Evolutionary conservation across 345 rosid species (phyloP), one percentile per base, ranked within the genome.

Genomic region (Diplotaxis tenuifolia): DNA sequence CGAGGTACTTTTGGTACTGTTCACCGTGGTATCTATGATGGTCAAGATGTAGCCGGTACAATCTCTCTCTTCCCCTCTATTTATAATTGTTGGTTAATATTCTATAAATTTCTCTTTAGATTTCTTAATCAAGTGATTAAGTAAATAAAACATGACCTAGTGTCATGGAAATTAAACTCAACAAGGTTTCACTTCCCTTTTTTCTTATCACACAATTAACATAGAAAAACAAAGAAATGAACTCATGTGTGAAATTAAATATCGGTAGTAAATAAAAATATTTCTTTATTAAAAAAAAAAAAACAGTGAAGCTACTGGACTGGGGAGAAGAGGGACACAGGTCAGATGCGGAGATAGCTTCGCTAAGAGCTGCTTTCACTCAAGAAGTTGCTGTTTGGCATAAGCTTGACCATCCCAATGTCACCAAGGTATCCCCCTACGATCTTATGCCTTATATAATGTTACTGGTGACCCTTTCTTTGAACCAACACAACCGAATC

Each of bases 331-430:
- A 91, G 62, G 93, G 97, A 18, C 96, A 91, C 76, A 83, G 96
- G 74, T 84, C 96, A 6, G 96, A 87, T 1, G 88, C 96, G 49
- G 98, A 91, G 83, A 85, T 94, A 81, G 88, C 97, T 59, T 86
- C 97, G 20, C 89, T 94, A 21, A 84, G 95, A 82, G 86, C 97
- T 45, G 93, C 93, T 67, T 89, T 91, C 82, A 81, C 88, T 11
- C 96, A 94, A 80, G 98, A 94, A 85, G 96, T 94, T 83, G 95
- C 89, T 73, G 97, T 94, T 29, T 94, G 98, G 98, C 97, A 94
- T 80, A 94, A 89, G 85, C 96, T 94, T 47, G 89, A 94, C 73
- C 98, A 94, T 81, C 97, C 97, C 65, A 94, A 94, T 55, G 96
- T 94, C 66, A 91, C 96, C 27, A 94, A 88, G 94, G 98, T 90